Evolutionary conservation across 306 rosid species (phyloP), one percentile per base, ranked within the genome.

Genomic region (Ochetophila trinervis): DNA sequence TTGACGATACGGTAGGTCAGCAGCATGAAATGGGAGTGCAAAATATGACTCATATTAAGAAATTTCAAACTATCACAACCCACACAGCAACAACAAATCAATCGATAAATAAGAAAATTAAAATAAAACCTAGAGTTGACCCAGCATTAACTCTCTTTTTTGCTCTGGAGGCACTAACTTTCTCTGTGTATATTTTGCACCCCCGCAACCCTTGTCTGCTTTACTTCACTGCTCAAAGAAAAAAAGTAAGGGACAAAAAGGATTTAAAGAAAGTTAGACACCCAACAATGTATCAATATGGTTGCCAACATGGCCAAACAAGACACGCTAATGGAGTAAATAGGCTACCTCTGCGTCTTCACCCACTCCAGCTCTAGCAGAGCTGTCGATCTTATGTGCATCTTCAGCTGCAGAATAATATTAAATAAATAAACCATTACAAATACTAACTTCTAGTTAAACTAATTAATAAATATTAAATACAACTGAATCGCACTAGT

Each of bases 321-420:
- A 44, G 30, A 22, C 36, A 36, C 17, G 63, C 60, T 61, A 70
- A 30, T 56, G 21, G 32, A 24, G 61, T 34, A 62, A 54, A 67
- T 54, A 66, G 62, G 66, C 59, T 64, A 85, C 88, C 86, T 83
- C 82, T 60, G 82, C 88, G 24, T 73, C 78, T 54, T 77, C 76
- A 65, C 77, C 86, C 63, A 68, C 82, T 24, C 77, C 82, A 35
- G 77, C 74, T 71, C 73, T 72, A 12, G 79, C 70, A 53, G 80
- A 56, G 22, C 71, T 53, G 22, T 80, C 82, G 47, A 51, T 70
- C 86, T 77, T 85, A 57, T 73, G 84, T 14, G 24, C 22, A 47
- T 83, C 91, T 20, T 86, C 88, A 6, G 47, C 84, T 83, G 75
- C 61, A 34, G 21, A 20, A 45, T 21, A 65, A 59, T 48, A 34